phyloP scores from a whole-genome alignment of 176 grass and related monocot species.

The Luzula sylvatica region DNA sequence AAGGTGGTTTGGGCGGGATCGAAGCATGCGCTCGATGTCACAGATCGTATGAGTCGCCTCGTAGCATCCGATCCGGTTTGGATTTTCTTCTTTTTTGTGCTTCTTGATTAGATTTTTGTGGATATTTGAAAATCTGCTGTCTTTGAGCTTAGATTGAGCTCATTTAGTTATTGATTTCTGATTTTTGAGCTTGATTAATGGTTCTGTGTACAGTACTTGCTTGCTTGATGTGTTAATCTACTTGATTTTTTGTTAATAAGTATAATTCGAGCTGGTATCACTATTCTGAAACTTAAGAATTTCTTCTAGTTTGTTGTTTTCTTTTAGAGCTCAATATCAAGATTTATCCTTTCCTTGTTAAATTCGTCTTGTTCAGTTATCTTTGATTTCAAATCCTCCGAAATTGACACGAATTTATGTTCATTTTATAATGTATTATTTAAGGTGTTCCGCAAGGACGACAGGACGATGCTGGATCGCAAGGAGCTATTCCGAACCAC shows the following conservation, averaged over 20 bases:
- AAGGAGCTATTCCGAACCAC: slow-evolving; percentile 94
- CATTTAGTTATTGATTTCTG: too few species aligned
- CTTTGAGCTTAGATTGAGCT: neutral
- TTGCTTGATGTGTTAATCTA: neutral
- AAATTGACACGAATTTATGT: neutral
- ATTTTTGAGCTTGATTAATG: neutral
- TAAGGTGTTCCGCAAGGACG: slow-evolving; percentile 82
- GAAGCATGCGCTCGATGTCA: slow-evolving; percentile 55
- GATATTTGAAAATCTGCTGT: neutral
- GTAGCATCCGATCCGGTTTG: slow-evolving; percentile 85
- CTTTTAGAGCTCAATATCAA: neutral
- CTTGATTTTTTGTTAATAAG: neutral
- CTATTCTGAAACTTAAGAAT: neutral
- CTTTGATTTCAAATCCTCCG: neutral
- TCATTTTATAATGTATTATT: neutral
- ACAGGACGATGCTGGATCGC: slow-evolving; percentile 64
- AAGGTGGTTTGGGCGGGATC: slow-evolving; percentile 96
- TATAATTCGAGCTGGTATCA: neutral
- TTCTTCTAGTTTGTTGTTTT: neutral
- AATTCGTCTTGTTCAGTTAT: neutral
- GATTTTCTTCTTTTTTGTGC: neutral
- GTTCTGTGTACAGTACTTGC: neutral
- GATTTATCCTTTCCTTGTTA: neutral
- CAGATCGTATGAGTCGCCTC: slow-evolving; percentile 78
- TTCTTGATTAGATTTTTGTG: neutral